phyloP scores from a whole-genome alignment of 1,284 basidiomycete species.

The Anthracocystis walkeri region DNA sequence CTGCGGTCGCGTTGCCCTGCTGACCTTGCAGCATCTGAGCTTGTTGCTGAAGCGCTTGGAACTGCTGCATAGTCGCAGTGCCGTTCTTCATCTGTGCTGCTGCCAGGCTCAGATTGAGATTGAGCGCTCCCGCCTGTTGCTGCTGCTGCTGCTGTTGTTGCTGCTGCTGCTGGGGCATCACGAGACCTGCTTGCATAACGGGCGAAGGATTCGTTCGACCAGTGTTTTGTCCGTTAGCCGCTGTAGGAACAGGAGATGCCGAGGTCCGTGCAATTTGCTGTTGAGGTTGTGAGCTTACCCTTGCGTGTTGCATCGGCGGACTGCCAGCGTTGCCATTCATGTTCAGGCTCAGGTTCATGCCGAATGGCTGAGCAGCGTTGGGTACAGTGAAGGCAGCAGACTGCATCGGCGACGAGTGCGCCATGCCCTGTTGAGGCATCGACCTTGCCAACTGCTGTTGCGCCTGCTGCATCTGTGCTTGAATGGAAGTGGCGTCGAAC shows the following conservation, averaged over 20 bases:
- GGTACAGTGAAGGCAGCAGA: constrained; percentile 39
- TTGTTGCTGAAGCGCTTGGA: constrained; percentile 49
- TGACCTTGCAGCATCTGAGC: constrained; percentile 45
- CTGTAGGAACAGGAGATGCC: constrained; percentile 42
- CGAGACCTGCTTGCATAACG: constrained; percentile 49
- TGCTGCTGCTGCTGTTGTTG: constrained; percentile 27
- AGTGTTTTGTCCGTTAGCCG: constrained; percentile 45
- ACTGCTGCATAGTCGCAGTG: constrained; percentile 29
- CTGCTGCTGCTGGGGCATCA: constrained; percentile 32
- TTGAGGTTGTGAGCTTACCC: constrained; percentile 54
- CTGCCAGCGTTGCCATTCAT: constrained; percentile 47
- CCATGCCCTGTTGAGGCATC: constrained; percentile 41
- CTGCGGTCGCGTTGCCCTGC: constrained; percentile 32
- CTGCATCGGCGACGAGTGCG: constrained; percentile 51
- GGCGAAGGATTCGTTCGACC: constrained; percentile 46
- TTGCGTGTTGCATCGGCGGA: constrained; percentile 51
- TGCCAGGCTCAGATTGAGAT: constrained; percentile 41
- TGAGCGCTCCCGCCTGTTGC: constrained; percentile 21
- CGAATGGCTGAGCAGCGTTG: constrained; percentile 38
- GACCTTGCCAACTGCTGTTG: constrained; percentile 43
- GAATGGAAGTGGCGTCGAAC: constrained; percentile 45
- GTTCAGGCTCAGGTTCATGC: constrained; percentile 45
- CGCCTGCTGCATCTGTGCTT: constrained; percentile 46
- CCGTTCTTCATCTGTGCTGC: constrained; percentile 50
- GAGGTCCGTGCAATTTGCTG: constrained; percentile 43